Conservation (phyloP, 1,284 basidiomycete genomes). For the Cryptococcus depauperatus region DNA sequence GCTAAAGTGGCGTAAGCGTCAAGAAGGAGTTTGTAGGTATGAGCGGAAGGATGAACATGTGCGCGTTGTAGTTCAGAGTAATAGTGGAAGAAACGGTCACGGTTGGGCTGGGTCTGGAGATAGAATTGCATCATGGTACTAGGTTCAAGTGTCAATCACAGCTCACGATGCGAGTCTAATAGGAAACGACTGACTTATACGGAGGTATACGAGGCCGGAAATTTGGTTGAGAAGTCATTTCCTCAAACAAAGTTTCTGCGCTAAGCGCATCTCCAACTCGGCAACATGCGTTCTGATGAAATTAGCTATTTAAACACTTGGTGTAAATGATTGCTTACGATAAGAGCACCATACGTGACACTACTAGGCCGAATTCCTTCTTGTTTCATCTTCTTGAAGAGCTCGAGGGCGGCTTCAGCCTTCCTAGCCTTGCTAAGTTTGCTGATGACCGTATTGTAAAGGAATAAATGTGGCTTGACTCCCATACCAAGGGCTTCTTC, state of each 20-base stretch:
- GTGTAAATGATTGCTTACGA: constrained; percentile 50
- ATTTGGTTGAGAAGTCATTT: constrained; percentile 67
- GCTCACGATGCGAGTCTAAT: neutral
- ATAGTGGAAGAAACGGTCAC: constrained; percentile 67
- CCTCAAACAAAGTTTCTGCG: constrained; percentile 74
- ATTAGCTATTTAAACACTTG: neutral
- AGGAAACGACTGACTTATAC: constrained; percentile 46
- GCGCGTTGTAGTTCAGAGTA: constrained; percentile 61
- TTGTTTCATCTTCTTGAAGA: constrained; percentile 71
- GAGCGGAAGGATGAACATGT: constrained; percentile 65
- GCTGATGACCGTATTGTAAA: constrained; percentile 93
- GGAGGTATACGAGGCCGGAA: constrained; percentile 89
- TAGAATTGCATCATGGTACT: constrained; percentile 99
- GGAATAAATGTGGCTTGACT: constrained; percentile 69
- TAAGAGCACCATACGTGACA: constrained; percentile 92
- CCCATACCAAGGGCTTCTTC: constrained; percentile 65
- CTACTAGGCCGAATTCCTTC: constrained; percentile 60
- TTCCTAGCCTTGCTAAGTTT: constrained; percentile 88
- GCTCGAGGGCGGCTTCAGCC: constrained; percentile 72
- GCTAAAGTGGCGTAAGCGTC: constrained; percentile 84
- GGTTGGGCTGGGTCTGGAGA: constrained; percentile 78
- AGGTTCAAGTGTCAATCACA: constrained; percentile 16
- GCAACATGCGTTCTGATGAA: constrained; percentile 60
- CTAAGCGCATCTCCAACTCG: constrained; percentile 80
- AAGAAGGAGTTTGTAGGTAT: constrained; percentile 92